phyloP scores from a whole-genome alignment of 2,329 filamentous ascomycete genomes.

The Monosporascus cannonballus region DNA sequence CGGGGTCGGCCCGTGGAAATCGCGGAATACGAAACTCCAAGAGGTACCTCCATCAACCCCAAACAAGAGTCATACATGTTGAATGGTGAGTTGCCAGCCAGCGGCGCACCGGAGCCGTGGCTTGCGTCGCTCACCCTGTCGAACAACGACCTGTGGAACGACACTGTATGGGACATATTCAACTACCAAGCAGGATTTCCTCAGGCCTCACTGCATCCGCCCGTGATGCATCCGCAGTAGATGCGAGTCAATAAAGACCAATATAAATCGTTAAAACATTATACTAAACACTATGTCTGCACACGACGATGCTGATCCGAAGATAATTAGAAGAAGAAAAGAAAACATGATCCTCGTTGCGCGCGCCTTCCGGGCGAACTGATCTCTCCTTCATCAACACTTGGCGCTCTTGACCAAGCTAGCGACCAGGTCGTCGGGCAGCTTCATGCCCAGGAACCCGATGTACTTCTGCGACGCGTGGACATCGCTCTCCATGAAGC shows the following conservation, averaged over 20 bases:
- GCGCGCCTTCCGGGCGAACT: no score
- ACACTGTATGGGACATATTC: conserved; percentile 19
- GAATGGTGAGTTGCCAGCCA: neutral
- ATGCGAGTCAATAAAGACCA: neutral
- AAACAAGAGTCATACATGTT: neutral
- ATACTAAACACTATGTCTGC: no score
- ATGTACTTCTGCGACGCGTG: conserved; percentile 25
- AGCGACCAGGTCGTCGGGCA: conserved; percentile 13
- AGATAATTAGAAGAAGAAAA: no score
- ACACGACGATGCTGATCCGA: no score
- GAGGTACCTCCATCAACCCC: neutral
- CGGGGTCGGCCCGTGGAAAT: conserved; percentile 10
- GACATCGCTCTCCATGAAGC: conserved; percentile 26
- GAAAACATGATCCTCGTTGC: no score
- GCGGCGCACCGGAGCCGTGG: conserved; percentile 13
- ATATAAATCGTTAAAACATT: neutral
- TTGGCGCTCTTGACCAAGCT: conserved; percentile 1
- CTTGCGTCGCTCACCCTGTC: conserved; percentile 14
- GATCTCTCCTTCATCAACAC: neutral
- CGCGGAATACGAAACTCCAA: conserved; percentile 4
- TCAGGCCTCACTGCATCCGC: neutral
- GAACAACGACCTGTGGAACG: conserved; percentile 19
- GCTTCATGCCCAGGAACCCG: conserved; percentile 15
- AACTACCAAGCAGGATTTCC: conserved; percentile 8
- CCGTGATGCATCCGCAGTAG: neutral